Conservation (phyloP, 1,284 basidiomycete genomes). For the Entoloma clypeatum region DNA sequence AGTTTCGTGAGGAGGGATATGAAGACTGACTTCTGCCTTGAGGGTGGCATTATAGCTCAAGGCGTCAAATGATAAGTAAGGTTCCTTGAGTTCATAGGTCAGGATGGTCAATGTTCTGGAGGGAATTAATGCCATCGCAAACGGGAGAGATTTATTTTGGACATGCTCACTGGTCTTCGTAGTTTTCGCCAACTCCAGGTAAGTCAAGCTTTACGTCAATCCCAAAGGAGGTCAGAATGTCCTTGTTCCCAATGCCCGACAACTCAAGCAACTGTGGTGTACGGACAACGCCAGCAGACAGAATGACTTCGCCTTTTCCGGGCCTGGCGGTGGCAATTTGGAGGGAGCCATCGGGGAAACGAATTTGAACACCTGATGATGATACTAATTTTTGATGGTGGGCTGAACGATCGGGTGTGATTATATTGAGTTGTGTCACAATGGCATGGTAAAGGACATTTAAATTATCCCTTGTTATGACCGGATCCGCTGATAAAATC, state of each 20-base stretch:
- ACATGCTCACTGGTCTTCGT: constrained; percentile 25
- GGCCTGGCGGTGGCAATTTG: constrained; percentile 15
- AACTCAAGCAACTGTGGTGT: constrained; percentile 34
- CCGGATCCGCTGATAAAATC: constrained; percentile 23
- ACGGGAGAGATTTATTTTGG: neutral
- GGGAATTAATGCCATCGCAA: neutral
- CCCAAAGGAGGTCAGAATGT: constrained; percentile 17
- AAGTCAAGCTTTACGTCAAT: constrained; percentile 24
- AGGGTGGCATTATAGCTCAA: constrained; percentile 25
- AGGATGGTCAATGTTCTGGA: constrained; percentile 25
- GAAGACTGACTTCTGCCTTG: constrained; percentile 21
- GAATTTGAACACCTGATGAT: constrained; percentile 22
- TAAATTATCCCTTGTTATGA: constrained; percentile 21
- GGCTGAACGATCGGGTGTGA: neutral
- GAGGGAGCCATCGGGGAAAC: constrained; percentile 25
- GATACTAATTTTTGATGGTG: too few relatives aligned
- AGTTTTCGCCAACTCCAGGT: constrained; percentile 31
- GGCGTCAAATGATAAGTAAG: constrained; percentile 28
- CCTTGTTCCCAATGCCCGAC: constrained; percentile 30
- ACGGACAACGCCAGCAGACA: constrained; percentile 30
- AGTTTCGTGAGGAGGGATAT: neutral
- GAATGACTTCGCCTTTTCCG: constrained; percentile 25
- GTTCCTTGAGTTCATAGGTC: constrained; percentile 27
- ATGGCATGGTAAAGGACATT: constrained; percentile 24
- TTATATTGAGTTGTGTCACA: constrained; percentile 22